These are phyloP conservation scores for Peronosclerospora sorghi DNA, from an alignment of 352 stramenopile genomes.

Conservation along the genomic window DNA sequence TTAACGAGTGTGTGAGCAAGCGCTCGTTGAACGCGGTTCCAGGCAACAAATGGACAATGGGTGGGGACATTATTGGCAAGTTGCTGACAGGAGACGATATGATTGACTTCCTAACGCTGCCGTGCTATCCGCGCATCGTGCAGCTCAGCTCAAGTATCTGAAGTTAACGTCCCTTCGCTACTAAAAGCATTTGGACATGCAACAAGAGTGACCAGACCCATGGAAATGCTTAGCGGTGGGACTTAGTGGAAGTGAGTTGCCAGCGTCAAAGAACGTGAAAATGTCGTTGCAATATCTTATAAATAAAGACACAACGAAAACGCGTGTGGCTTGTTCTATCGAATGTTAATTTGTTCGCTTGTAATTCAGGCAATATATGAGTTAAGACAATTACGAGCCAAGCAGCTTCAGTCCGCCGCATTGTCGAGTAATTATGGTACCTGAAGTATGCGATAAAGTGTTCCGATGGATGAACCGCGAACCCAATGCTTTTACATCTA, in stretches of 20 bases:
- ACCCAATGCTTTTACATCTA: too few species aligned
- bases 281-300: background rate
- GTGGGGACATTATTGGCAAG: slow-evolving; percentile 52
- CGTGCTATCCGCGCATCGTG: slow-evolving; percentile 77
- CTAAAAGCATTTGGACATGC: slow-evolving; percentile 13
- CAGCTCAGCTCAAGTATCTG: slow-evolving; percentile 57
- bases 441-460: too few species aligned
- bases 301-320: too few species aligned
- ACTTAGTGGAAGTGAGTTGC: slow-evolving; percentile 1
- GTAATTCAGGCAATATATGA: too few species aligned
- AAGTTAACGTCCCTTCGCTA: slow-evolving; percentile 35
- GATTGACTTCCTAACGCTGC: slow-evolving; percentile 74
- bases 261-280: too few species aligned
- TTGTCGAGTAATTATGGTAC: too few species aligned
- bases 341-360: too few species aligned
- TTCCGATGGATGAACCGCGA: too few species aligned
- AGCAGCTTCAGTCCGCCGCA: too few species aligned
- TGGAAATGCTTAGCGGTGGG: slow-evolving; percentile 21
- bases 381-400: too few species aligned
- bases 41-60: slow-evolving; percentile 56
- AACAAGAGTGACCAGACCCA: slow-evolving; percentile 14
- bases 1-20: slow-evolving; percentile 51
- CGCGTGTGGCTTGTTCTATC: too few species aligned
- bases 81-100: slow-evolving; percentile 66
- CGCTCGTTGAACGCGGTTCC: slow-evolving; percentile 30